A percentile compares a stretch with the other conserved stretches of the same genome.
Evolutionary conservation across 2,329 filamentous ascomycete species (phyloP).

Genomic region (Monilinia laxa): DNA sequence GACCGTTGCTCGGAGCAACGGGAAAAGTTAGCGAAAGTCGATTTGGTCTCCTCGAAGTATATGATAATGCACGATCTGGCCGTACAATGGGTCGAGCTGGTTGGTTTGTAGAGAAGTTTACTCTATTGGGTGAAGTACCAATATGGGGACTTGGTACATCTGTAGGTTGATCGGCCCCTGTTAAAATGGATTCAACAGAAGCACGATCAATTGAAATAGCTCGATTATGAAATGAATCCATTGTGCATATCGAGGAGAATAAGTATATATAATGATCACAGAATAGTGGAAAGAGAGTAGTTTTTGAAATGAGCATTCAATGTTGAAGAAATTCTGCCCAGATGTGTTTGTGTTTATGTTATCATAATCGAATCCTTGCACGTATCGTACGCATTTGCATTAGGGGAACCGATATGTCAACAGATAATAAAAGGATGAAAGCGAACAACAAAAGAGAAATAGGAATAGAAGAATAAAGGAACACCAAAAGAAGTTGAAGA

Average conservation of each 20-base stretch:
- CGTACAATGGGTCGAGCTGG: conserved; percentile 28
- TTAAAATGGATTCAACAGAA: conserved; percentile 39
- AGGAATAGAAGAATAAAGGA: not conserved
- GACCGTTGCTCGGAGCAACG: conserved; percentile 34
- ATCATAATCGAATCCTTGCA: conserved; percentile 2
- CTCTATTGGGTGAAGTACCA: conserved; percentile 34
- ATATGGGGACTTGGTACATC: conserved; percentile 35
- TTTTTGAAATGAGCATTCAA: conserved; percentile 33
- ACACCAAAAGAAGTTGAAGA: not conserved
- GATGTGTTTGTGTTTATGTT: conserved; percentile 16
- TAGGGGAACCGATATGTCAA: conserved; percentile 19
- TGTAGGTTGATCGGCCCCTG: conserved; percentile 32
- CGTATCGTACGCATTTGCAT: not conserved
- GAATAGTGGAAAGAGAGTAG: conserved; percentile 29
- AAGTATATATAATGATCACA: conserved; percentile 28
- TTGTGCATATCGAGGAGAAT: conserved; percentile 35
- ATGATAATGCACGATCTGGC: conserved; percentile 36
- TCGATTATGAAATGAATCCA: conserved; percentile 35
- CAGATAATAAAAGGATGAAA: conserved; percentile 21
- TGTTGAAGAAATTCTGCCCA: conserved; percentile 6
- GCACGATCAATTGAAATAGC: conserved; percentile 36
- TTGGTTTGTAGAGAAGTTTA: conserved; percentile 27
- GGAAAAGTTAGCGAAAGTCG: conserved; percentile 41
- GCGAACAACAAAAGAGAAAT: not conserved
- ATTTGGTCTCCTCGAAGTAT: conserved; percentile 36